A percentile compares a stretch with the other conserved stretches of the same genome.
phyloP scores from a whole-genome alignment of 148 eudicot species.

The Fagopyrum homotropicum region DNA sequence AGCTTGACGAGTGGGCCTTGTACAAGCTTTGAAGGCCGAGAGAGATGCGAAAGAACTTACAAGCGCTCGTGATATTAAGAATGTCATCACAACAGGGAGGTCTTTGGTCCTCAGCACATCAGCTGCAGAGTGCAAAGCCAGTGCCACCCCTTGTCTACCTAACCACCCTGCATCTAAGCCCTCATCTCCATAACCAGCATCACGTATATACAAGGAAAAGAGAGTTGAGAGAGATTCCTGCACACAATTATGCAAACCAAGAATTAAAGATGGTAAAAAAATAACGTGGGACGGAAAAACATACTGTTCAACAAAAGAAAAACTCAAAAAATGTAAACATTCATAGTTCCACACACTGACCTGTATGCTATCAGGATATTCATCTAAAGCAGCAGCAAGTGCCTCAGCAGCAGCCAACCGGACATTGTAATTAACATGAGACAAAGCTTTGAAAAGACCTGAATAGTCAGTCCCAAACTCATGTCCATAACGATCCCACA shows the following conservation, averaged over 20 bases:
- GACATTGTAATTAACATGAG: conserved; percentile 78
- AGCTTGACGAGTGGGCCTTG: neutral
- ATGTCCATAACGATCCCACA: conserved; percentile 88
- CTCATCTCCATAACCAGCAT: conserved; percentile 51
- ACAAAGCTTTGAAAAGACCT: conserved; percentile 73
- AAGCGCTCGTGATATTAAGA: conserved; percentile 90
- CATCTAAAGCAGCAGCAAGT: conserved; percentile 93
- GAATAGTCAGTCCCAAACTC: conserved; percentile 87
- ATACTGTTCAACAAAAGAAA: neutral
- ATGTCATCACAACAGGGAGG: conserved; percentile 98
- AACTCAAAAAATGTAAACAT: neutral
- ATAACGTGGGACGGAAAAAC: neutral
- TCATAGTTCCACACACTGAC: conserved; percentile 19
- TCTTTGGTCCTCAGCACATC: conserved; percentile 92
- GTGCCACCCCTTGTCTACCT: conserved; percentile 94
- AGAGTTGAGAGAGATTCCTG: conserved; percentile 85
- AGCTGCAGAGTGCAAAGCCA: conserved; percentile 76
- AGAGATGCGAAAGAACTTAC: conserved; percentile 32
- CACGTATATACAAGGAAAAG: conserved; percentile 83
- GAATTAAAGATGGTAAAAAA: neutral
- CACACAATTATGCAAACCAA: neutral
- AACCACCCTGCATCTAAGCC: conserved; percentile 79
- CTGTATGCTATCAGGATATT: conserved; percentile 83
- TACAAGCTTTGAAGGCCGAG: neutral
- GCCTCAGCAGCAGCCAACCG: conserved; percentile 93